Conservation (phyloP, 176 grass and related monocot species). For the Carex scoparia region DNA sequence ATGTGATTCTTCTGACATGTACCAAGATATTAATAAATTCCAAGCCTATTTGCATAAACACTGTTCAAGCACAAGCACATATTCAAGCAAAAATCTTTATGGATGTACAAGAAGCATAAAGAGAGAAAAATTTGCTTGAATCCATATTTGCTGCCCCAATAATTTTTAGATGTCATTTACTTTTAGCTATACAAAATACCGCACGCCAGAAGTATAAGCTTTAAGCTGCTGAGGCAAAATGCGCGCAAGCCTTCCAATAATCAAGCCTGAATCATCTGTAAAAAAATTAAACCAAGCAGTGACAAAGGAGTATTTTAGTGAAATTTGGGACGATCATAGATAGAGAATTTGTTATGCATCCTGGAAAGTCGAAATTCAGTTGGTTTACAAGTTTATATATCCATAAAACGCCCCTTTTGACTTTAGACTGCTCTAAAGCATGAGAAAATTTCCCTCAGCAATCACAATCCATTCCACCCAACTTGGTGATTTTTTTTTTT, state of each 20-base stretch:
- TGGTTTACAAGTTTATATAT: not conserved
- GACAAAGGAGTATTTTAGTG: not conserved
- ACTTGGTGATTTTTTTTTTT: not conserved
- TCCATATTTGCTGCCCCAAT: not conserved
- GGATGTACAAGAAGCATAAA: not conserved
- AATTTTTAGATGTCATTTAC: not conserved
- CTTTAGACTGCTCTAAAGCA: not conserved
- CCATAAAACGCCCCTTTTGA: not conserved
- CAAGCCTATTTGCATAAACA: not conserved
- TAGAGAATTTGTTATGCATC: not conserved
- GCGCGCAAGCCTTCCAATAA: not conserved
- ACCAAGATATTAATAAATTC: not conserved
- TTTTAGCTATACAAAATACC: constrained; percentile 9
- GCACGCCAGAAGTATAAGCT: not conserved
- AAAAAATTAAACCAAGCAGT: not conserved
- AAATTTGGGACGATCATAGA: not conserved
- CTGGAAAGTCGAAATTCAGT: not conserved
- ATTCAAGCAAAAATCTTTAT: not conserved
- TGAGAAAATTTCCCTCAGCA: not conserved
- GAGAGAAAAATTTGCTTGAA: constrained; percentile 14
- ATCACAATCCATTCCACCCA: not conserved
- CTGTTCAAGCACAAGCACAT: not conserved
- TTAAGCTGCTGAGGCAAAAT: not conserved
- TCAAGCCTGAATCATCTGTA: constrained; percentile 8
- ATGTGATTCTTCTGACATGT: not conserved